A percentile compares a stretch with the other conserved stretches of the same genome.
phyloP scores from a whole-genome alignment of 805 yeast species.

The Cyberlindnera petersonii region DNA sequence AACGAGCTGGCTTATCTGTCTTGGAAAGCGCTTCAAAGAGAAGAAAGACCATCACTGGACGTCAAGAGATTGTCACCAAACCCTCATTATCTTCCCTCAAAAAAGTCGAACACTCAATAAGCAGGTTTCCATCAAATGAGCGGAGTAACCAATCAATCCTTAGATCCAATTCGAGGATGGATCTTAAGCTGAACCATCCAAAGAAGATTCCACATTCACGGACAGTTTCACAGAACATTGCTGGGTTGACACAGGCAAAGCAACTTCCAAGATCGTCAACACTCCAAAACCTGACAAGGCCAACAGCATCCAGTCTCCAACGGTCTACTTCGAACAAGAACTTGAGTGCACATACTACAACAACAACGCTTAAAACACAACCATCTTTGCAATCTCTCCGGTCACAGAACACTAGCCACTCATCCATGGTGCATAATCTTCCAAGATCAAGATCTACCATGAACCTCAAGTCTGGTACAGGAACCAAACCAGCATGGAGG shows the following conservation, averaged over 20 bases:
- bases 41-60: conserved; percentile 22
- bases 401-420: conserved; percentile 1
- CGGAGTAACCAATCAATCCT: too few relatives aligned
- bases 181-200: conserved; percentile 5
- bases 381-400: too few relatives aligned
- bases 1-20: conserved; percentile 18
- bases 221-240: conserved; percentile 13
- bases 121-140: too few relatives aligned
- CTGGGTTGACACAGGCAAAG: conserved; percentile 13
- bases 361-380: neutral
- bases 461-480: conserved; percentile 9
- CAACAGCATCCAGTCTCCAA: conserved; percentile 23
- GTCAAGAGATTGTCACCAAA: conserved; percentile 9
- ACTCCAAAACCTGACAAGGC: conserved; percentile 18
- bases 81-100: neutral
- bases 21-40: conserved; percentile 23
- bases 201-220: conserved; percentile 11
- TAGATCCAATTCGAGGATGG: conserved; percentile 9
- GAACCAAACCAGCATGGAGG: conserved; percentile 20
- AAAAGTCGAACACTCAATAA: conserved; percentile 4
- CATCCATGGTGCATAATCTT: neutral
- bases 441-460: conserved; percentile 11
- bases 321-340: conserved; percentile 19
- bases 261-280: conserved; percentile 21
- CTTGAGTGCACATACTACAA: conserved; percentile 6